A percentile compares a stretch with the other conserved stretches of the same genome.
Conservation (phyloP, 345 rosid genomes). For the Brassica nigra region DNA sequence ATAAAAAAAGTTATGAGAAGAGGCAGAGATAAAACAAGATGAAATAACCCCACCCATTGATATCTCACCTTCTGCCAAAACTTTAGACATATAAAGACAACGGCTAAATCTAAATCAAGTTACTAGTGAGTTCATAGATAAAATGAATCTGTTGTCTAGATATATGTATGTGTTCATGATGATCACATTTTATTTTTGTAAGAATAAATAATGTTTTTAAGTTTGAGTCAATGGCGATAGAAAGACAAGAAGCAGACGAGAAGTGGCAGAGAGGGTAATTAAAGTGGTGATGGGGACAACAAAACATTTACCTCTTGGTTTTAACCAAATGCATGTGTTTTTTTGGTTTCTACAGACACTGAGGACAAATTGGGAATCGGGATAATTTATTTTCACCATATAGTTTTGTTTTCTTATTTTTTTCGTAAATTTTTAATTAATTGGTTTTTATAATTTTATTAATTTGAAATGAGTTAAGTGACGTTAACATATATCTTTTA, state of each 20-base stretch:
- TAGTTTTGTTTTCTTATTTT: background rate
- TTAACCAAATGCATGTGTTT: slow-evolving; percentile 41
- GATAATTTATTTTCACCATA: background rate
- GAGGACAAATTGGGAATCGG: slow-evolving; percentile 33
- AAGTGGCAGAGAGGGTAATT: slow-evolving; percentile 37
- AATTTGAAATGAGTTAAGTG: background rate
- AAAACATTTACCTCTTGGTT: slow-evolving; percentile 40
- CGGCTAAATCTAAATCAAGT: background rate
- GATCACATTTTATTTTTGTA: slow-evolving; percentile 19
- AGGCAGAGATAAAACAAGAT: slow-evolving; percentile 17
- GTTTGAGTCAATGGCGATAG: slow-evolving; percentile 13
- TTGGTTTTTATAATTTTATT: background rate
- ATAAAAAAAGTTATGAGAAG: background rate
- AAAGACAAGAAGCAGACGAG: slow-evolving; percentile 30
- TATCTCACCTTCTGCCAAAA: slow-evolving; percentile 29
- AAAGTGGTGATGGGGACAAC: slow-evolving; percentile 34
- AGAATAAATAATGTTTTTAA: background rate
- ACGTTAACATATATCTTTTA: background rate
- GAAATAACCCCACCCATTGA: slow-evolving; percentile 37
- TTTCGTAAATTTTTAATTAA: background rate
- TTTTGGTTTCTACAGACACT: slow-evolving; percentile 22
- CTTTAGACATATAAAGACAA: slow-evolving; percentile 20
- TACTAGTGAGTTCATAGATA: slow-evolving; percentile 13
- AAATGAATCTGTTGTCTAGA: background rate
- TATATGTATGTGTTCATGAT: background rate